Percentiles rank a stretch among this genome's conserved stretches.
Evolutionary conservation across 2,329 filamentous ascomycete species (phyloP).

Genomic region (Colletotrichum plurivorum): DNA sequence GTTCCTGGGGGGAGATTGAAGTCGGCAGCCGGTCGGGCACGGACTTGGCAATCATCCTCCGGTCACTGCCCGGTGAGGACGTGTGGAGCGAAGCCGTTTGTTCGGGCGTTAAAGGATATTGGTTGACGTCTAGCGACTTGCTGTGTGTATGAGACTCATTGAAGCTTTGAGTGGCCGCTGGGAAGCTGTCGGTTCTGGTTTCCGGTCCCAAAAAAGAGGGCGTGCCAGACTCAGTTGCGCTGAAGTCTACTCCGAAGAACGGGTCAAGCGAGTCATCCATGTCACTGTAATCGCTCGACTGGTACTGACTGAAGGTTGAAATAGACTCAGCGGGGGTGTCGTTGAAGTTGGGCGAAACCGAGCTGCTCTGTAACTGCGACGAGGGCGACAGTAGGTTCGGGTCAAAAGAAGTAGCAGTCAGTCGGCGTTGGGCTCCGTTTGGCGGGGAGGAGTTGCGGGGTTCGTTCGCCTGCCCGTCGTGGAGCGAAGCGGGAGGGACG

Average conservation of each 20-base stretch:
- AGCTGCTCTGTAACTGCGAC: conserved; percentile 56
- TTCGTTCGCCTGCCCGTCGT: conserved; percentile 52
- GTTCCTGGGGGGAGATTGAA: conserved; percentile 59
- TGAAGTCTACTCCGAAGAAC: conserved; percentile 66
- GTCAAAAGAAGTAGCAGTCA: conserved; percentile 51
- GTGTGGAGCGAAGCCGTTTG: conserved; percentile 64
- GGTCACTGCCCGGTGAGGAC: conserved; percentile 57
- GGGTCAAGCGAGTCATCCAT: conserved; percentile 61
- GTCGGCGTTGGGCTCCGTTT: conserved; percentile 42
- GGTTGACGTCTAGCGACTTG: conserved; percentile 43
- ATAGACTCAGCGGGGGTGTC: conserved; percentile 64
- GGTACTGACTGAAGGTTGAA: conserved; percentile 62
- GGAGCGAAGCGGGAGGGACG: conserved; percentile 56
- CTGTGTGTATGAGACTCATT: conserved; percentile 27
- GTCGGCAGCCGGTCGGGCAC: conserved; percentile 46
- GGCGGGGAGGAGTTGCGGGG: conserved; percentile 50
- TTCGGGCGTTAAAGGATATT: conserved; percentile 66
- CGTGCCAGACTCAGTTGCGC: conserved; percentile 55
- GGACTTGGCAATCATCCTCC: conserved; percentile 45
- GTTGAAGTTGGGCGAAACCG: conserved; percentile 55
- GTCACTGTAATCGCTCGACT: conserved; percentile 65
- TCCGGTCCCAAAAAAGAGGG: conserved; percentile 60
- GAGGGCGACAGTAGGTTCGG: conserved; percentile 60
- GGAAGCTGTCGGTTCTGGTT: conserved; percentile 39
- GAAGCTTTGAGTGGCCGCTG: conserved; percentile 12